A percentile compares a stretch with the other conserved stretches of the same genome.
phyloP scores from a whole-genome alignment of 2,329 filamentous ascomycete genomes.

The Fusarium equiseti region DNA sequence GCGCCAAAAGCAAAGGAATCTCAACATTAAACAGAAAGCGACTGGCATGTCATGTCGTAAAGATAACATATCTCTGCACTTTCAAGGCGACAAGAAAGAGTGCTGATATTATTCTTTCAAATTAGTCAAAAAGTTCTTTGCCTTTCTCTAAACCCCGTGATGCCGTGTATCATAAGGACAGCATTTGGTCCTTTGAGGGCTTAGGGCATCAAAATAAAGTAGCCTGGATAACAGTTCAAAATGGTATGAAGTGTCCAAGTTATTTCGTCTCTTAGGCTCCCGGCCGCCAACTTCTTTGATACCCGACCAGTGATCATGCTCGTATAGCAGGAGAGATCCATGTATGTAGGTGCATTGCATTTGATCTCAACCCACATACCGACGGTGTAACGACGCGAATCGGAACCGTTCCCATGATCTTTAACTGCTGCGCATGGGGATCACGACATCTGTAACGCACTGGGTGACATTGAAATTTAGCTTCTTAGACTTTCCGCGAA shows the following conservation, averaged over 20 bases:
- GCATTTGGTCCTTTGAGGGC: slow-evolving; percentile 31
- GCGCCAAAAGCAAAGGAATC: slow-evolving; percentile 34
- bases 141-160: slow-evolving; percentile 5
- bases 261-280: background rate
- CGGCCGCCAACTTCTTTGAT: background rate
- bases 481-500: background rate
- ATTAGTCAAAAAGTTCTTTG: slow-evolving; percentile 2
- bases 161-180: slow-evolving; percentile 1
- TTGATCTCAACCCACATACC: slow-evolving; percentile 32
- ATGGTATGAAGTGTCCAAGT: background rate
- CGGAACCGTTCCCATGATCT: slow-evolving; percentile 43
- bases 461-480: slow-evolving; percentile 18
- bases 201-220: background rate
- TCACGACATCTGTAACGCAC: slow-evolving; percentile 20
- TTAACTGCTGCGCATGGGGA: slow-evolving; percentile 25
- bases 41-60: slow-evolving; percentile 9
- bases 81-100: slow-evolving; percentile 25
- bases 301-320: background rate
- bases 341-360: slow-evolving; percentile 3
- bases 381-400: slow-evolving; percentile 36
- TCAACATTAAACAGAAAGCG: slow-evolving; percentile 23
- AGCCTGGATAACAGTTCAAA: background rate
- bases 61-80: slow-evolving; percentile 23
- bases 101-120: slow-evolving; percentile 18
- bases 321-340: background rate